Evolutionary conservation across 257 asterid genomes (phyloP).

Genomic region (Solanum clarkiae): DNA sequence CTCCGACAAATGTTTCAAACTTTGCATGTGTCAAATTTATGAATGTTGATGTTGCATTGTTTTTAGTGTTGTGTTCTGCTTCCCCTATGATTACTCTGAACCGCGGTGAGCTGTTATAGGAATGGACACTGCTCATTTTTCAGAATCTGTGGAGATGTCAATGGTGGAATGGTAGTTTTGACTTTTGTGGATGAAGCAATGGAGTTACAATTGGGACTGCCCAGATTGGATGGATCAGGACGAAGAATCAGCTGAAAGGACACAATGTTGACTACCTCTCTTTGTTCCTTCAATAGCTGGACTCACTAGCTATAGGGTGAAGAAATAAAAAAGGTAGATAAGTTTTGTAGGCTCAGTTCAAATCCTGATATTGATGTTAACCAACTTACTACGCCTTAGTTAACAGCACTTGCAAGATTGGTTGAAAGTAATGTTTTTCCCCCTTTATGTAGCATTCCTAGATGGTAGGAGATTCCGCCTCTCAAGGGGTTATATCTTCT

Average conservation of each 20-base stretch:
- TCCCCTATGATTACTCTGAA: not conserved
- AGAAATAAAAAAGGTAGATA: not conserved
- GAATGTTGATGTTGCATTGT: not conserved
- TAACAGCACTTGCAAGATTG: not conserved
- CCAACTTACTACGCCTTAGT: not conserved
- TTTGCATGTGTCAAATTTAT: not conserved
- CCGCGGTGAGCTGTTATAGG: not conserved
- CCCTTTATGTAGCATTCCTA: not conserved
- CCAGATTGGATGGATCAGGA: too few relatives aligned
- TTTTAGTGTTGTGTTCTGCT: too few relatives aligned
- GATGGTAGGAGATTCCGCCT: not conserved
- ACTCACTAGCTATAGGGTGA: not conserved
- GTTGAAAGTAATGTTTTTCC: not conserved
- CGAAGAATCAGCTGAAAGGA: too few relatives aligned
- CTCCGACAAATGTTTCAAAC: not conserved
- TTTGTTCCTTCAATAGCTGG: not conserved
- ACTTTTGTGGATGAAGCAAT: too few relatives aligned
- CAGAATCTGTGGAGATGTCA: too few relatives aligned
- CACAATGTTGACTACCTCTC: too few relatives aligned
- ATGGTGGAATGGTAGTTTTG: too few relatives aligned
- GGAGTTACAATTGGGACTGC: too few relatives aligned
- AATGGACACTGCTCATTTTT: too few relatives aligned
- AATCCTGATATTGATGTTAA: not conserved
- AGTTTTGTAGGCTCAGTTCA: not conserved
- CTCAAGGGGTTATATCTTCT: not conserved